These are phyloP conservation scores for Funneliformis caledonium DNA, from an alignment of 371 early-diverging fungal species.

Conservation along the genomic window DNA sequence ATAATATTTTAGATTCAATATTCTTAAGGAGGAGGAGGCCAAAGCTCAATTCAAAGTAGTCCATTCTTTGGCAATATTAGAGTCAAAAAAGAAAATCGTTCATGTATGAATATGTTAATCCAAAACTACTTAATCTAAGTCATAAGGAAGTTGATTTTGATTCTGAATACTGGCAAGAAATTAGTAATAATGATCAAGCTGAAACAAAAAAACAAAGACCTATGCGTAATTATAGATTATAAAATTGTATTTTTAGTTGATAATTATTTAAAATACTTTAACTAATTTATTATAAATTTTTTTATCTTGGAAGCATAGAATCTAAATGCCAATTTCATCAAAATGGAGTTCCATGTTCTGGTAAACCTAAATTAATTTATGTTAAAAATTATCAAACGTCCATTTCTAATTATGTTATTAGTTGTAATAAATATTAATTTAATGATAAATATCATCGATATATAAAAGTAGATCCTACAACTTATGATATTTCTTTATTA, in stretches of 20 bases:
- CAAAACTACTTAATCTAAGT: neutral
- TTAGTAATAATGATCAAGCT: neutral
- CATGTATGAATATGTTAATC: neutral
- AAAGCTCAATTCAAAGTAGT: neutral
- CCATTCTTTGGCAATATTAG: neutral
- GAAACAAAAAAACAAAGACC: neutral
- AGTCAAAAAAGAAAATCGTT: neutral
- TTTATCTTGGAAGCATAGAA: no score
- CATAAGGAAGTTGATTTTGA: neutral
- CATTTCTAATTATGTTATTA: neutral
- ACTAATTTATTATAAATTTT: no score
- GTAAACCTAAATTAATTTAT: no score
- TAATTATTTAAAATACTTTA: no score
- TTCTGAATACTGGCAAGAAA: neutral
- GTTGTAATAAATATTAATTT: neutral
- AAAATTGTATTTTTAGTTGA: no score
- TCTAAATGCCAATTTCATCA: no score
- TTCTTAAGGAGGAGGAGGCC: neutral
- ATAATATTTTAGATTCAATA: neutral
- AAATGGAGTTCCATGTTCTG: no score
- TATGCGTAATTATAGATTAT: neutral
- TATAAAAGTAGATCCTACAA: neutral
- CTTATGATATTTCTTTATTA: neutral
- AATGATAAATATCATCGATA: neutral
- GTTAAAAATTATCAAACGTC: no score